phyloP scores from a whole-genome alignment of 495 filamentous ascomycete genomes.

The Penicillium chermesinum region DNA sequence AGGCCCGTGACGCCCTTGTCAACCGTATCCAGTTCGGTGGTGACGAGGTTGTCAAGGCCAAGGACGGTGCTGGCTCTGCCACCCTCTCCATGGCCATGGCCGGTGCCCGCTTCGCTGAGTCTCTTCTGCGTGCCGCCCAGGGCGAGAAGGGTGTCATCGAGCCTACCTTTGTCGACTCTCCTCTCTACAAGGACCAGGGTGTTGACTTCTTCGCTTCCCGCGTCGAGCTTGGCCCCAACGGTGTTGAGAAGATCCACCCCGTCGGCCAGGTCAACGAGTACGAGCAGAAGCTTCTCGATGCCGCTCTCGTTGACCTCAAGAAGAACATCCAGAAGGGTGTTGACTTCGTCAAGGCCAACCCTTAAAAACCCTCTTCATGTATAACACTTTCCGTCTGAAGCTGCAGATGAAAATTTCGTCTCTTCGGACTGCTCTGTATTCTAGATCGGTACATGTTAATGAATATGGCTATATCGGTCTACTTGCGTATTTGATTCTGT shows the following conservation, averaged over 20 bases:
- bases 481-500: too few species aligned
- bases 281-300: constrained; percentile 87
- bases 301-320: constrained; percentile 79
- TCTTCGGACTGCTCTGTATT: constrained; percentile 13
- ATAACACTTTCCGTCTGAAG: constrained; percentile 9
- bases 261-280: constrained; percentile 75
- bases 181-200: constrained; percentile 95
- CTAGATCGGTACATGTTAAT: constrained; percentile 20
- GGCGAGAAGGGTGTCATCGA: constrained; percentile 94
- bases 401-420: not conserved
- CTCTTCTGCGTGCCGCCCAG: constrained; percentile 83
- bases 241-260: constrained; percentile 85
- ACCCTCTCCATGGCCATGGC: constrained; percentile 99
- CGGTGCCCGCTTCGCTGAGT: constrained; percentile 94
- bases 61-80: constrained; percentile 96
- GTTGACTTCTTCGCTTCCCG: constrained; percentile 91
- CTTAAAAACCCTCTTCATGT: constrained; percentile 42
- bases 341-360: constrained; percentile 65
- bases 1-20: constrained; percentile 70
- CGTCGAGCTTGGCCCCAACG: constrained; percentile 93
- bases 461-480: constrained; percentile 14
- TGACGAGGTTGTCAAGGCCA: constrained; percentile 99
- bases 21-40: constrained; percentile 98
- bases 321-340: constrained; percentile 79
- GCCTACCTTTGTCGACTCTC: constrained; percentile 94